Conservation (phyloP, 805 yeast genomes). For the Saturnispora bothae region DNA sequence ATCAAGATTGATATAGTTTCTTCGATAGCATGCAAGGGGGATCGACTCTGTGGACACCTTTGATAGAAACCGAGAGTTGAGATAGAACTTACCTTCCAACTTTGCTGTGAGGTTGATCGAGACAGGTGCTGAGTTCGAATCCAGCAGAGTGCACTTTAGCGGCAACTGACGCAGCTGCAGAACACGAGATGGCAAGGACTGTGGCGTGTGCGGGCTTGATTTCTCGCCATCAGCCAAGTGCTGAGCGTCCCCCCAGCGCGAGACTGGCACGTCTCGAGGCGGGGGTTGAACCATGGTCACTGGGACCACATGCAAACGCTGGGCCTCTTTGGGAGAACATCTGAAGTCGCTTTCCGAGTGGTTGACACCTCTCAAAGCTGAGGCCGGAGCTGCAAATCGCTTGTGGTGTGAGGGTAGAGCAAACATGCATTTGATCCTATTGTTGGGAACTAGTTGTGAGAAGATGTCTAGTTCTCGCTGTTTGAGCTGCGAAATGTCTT, state of each 20-base stretch:
- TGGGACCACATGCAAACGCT: no score
- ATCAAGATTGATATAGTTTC: constrained; percentile 12
- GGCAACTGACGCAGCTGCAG: not conserved
- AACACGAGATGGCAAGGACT: no score
- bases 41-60: constrained; percentile 2
- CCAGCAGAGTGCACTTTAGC: not conserved
- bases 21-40: constrained; percentile 18
- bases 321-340: not conserved
- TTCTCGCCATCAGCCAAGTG: no score
- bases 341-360: constrained; percentile 1
- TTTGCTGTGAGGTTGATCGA: not conserved
- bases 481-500: not conserved
- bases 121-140: not conserved
- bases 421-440: not conserved
- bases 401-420: constrained; percentile 1
- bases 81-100: constrained; percentile 16
- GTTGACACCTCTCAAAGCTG: constrained; percentile 1
- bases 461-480: not conserved
- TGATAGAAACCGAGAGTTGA: constrained; percentile 12
- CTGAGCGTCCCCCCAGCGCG: no score
- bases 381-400: not conserved
- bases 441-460: not conserved
- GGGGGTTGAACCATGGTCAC: no score
- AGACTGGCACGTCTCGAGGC: no score
- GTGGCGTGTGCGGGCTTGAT: no score